Evolutionary conservation across 768 basidiomycete genomes (phyloP), one percentile per base, ranked within the genome.

Genomic region (Heimioporus sp.): DNA sequence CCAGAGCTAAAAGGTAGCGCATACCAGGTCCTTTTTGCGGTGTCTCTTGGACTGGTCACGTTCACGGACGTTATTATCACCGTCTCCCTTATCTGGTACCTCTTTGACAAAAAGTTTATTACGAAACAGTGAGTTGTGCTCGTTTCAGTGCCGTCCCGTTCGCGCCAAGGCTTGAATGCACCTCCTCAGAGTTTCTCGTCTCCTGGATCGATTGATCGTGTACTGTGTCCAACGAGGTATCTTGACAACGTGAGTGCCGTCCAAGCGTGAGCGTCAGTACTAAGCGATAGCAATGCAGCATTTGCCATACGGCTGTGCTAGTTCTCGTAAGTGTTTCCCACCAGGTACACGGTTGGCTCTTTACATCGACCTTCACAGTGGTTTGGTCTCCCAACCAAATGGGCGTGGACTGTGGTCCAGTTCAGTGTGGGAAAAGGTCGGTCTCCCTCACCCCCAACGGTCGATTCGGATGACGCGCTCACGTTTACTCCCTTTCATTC

Each of bases 11-110:
- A 19, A 49, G n/a, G 4, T 20, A 17, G 15, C 42, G 28, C 12
- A 19, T 17, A n/a, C 17, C 31, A 60, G 59, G 16, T 40, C 16
- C 42, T 52, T 13, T 1, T 61, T 6, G 49, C 43, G 8, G 28
- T 60, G 1, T 40, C 58, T 8, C 54, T 60, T 13, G 54, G 58
- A 17, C 21, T 52, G 38, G 51, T 56, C 11, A 60, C 59, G 10
- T 36, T 60, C 43, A 56, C 58, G 36, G 59, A 60, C 40, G 17
- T 52, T 6, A 4, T 53, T 43, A 60, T 60, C 46, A 56, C 59
- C 12, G 21, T 53, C 10, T 53, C 43, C n/a, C 58, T 60, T 12
- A 28, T 52, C 9, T 11, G 50, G 28, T 56, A 50, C n/a, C 50
- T 56, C 30, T 37, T n/a, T 19, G 41, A 20, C 15, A 28, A 42